Conservation (phyloP, 116 monocot genomes). For the Cymodocea nodosa region DNA sequence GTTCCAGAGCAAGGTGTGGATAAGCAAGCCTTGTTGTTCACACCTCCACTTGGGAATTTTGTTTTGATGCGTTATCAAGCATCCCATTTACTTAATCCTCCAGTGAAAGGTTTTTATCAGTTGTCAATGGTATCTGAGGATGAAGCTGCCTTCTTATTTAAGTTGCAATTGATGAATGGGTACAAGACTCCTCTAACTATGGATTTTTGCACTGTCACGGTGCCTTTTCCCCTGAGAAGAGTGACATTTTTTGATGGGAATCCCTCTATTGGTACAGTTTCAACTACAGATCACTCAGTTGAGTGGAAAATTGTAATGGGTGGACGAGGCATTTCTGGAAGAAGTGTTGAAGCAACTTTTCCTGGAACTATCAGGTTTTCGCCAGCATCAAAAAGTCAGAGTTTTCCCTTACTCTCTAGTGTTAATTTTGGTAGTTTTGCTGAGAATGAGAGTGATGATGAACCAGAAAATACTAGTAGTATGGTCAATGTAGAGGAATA, state of each 20-base stretch:
- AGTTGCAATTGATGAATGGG: slow-evolving; percentile 83
- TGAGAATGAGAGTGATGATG: slow-evolving; percentile 79
- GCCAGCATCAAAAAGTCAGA: slow-evolving; percentile 27
- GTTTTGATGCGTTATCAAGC: slow-evolving; percentile 74
- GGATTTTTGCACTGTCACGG: slow-evolving; percentile 80
- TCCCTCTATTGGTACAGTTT: slow-evolving; percentile 75
- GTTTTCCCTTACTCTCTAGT: slow-evolving; percentile 25
- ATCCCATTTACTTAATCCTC: slow-evolving; percentile 33
- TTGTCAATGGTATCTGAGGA: slow-evolving; percentile 96
- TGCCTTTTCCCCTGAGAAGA: slow-evolving; percentile 85
- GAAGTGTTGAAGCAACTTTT: slow-evolving; percentile 86
- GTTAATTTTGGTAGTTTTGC: slow-evolving; percentile 18
- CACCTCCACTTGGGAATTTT: slow-evolving; percentile 90
- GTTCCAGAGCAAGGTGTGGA: slow-evolving; percentile 75
- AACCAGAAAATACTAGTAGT: slow-evolving; percentile 46
- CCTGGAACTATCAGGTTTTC: slow-evolving; percentile 78
- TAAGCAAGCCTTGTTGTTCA: slow-evolving; percentile 73
- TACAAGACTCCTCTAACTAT: slow-evolving; percentile 72
- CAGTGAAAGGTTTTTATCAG: slow-evolving; percentile 98
- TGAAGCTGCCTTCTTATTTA: slow-evolving; percentile 96
- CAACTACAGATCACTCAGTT: slow-evolving; percentile 68
- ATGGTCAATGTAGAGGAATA: slow-evolving; percentile 55
- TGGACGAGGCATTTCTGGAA: slow-evolving; percentile 71
- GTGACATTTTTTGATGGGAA: slow-evolving; percentile 78
- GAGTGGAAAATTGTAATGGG: slow-evolving; percentile 89